phyloP scores from a whole-genome alignment of 2,329 filamentous ascomycete species.

The Cadophora sp. region DNA sequence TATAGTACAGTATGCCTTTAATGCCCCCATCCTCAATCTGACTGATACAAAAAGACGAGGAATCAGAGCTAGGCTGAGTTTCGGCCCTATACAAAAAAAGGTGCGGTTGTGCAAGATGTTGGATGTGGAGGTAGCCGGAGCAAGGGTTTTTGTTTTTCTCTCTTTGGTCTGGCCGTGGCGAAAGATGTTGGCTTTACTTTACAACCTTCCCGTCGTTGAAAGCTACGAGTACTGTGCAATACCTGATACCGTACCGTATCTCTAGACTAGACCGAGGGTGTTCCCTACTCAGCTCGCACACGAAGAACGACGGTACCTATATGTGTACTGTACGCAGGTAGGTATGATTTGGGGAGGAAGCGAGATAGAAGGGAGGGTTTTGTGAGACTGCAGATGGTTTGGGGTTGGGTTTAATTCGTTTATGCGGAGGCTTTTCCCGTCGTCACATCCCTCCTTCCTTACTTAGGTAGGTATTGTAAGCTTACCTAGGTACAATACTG shows the following conservation, averaged over 20 bases:
- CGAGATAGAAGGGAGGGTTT: background rate
- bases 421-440: background rate
- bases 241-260: constrained; percentile 7
- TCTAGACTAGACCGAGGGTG: constrained; percentile 1
- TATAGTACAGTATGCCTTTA: too few species aligned
- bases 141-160: background rate
- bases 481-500: too few species aligned
- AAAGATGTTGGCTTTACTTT: too few species aligned
- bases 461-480: too few species aligned
- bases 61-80: background rate
- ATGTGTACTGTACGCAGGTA: background rate
- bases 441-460: too few species aligned
- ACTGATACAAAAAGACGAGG: too few species aligned
- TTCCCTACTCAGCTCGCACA: background rate
- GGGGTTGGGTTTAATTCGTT: background rate
- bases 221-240: too few species aligned
- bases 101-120: constrained; percentile 1
- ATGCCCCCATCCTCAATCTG: too few species aligned
- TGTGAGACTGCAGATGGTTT: background rate
- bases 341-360: background rate
- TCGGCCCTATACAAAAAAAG: background rate
- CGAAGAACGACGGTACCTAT: background rate
- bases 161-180: background rate
- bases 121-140: background rate
- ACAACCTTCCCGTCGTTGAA: background rate